These are phyloP conservation scores for Oryza nivara DNA, from an alignment of 176 grass and related monocot species.

Conservation along the genomic window DNA sequence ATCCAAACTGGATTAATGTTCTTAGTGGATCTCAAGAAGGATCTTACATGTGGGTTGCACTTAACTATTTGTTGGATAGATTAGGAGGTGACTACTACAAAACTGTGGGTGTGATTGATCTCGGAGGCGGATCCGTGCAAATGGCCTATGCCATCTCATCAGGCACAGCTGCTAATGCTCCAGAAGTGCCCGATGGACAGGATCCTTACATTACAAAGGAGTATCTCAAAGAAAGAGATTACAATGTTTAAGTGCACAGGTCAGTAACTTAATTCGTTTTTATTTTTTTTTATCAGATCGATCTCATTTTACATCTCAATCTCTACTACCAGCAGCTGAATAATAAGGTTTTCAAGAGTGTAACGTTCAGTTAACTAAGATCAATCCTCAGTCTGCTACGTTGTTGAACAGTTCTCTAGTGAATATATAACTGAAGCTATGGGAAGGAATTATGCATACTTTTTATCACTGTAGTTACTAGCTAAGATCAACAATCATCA, in stretches of 20 bases:
- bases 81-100: slow-evolving; percentile 58
- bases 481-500: too few relatives aligned
- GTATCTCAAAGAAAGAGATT: slow-evolving; percentile 43
- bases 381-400: too few relatives aligned
- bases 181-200: not conserved
- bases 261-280: not conserved
- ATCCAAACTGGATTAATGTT: slow-evolving; percentile 51
- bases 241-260: slow-evolving; percentile 61
- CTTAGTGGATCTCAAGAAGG: slow-evolving; percentile 58
- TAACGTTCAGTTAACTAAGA: too few relatives aligned
- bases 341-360: too few relatives aligned
- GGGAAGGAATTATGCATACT: too few relatives aligned
- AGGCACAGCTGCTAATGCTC: slow-evolving; percentile 51
- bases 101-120: slow-evolving; percentile 55
- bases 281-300: too few relatives aligned
- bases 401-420: too few relatives aligned
- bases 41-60: slow-evolving; percentile 63
- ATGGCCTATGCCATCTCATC: slow-evolving; percentile 60
- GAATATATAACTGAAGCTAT: too few relatives aligned
- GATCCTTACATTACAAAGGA: slow-evolving; percentile 51
- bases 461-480: too few relatives aligned
- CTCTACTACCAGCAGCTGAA: too few relatives aligned
- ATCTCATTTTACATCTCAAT: too few relatives aligned
- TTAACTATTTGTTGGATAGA: slow-evolving; percentile 59
- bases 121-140: slow-evolving; percentile 59